Conservation (phyloP, 257 asterid genomes). For the Penstemon davidsonii region DNA sequence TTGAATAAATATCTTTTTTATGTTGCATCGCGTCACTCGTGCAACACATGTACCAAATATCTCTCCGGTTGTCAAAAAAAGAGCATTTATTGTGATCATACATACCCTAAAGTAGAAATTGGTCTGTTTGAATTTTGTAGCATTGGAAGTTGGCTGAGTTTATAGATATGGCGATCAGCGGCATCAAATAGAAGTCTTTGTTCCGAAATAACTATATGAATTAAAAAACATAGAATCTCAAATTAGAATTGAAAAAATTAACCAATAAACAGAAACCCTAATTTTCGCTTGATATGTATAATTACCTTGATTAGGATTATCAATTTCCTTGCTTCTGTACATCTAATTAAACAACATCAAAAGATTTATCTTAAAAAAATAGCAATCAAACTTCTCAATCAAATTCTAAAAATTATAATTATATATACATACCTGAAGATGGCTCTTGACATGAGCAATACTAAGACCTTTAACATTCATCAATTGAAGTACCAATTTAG, state of each 20-base stretch:
- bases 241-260: slow-evolving; percentile 7
- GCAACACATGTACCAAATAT: too few species aligned
- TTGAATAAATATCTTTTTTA: too few species aligned
- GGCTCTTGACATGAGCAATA: slow-evolving; percentile 99
- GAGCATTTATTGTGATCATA: not conserved
- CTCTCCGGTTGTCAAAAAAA: too few species aligned
- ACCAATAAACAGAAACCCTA: slow-evolving; percentile 37
- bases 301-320: slow-evolving; percentile 89
- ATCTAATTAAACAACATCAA: slow-evolving; percentile 45
- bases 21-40: too few species aligned
- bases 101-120: slow-evolving; percentile 50
- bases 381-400: not conserved
- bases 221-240: not conserved
- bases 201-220: slow-evolving; percentile 47
- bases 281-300: not conserved
- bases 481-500: slow-evolving; percentile 88
- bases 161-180: slow-evolving; percentile 73
- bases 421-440: slow-evolving; percentile 67
- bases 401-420: not conserved
- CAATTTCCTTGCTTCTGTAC: slow-evolving; percentile 94
- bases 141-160: slow-evolving; percentile 80
- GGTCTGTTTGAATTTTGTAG: slow-evolving; percentile 60
- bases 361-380: not conserved
- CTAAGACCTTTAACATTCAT: slow-evolving; percentile 93
- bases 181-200: slow-evolving; percentile 65